Conservation (phyloP, 345 rosid species). For the Hibiscus trionum region DNA sequence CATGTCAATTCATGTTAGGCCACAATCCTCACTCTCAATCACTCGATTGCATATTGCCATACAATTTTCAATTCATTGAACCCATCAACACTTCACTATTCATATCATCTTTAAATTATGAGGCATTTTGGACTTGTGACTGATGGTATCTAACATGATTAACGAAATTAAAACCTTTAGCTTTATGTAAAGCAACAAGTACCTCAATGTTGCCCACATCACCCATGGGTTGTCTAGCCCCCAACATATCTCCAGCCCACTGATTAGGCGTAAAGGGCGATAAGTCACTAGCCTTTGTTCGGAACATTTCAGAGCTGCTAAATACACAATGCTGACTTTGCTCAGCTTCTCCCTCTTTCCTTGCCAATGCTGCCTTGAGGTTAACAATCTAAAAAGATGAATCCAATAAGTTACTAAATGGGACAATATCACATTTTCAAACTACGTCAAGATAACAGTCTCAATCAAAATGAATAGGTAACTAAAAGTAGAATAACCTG, state of each 20-base stretch:
- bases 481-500: slow-evolving; percentile 38
- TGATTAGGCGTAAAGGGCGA: slow-evolving; percentile 37
- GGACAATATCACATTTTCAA: not conserved
- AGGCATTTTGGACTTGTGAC: not conserved
- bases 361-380: slow-evolving; percentile 74
- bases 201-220: slow-evolving; percentile 80
- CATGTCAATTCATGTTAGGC: not conserved
- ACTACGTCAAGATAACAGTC: not conserved
- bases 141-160: not conserved
- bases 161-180: not conserved
- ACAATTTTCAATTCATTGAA: not conserved
- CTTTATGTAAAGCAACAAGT: not conserved
- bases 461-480: not conserved
- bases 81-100: not conserved
- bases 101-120: not conserved
- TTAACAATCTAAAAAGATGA: slow-evolving; percentile 48
- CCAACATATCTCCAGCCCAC: slow-evolving; percentile 24
- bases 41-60: not conserved
- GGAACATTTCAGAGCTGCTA: slow-evolving; percentile 43
- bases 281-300: slow-evolving; percentile 42
- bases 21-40: not conserved
- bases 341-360: slow-evolving; percentile 58
- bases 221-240: slow-evolving; percentile 46
- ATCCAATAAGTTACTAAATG: not conserved
- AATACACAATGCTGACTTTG: slow-evolving; percentile 31